phyloP scores from a whole-genome alignment of 2,329 filamentous ascomycete genomes.

The Chrysosporium queenslandicum region DNA sequence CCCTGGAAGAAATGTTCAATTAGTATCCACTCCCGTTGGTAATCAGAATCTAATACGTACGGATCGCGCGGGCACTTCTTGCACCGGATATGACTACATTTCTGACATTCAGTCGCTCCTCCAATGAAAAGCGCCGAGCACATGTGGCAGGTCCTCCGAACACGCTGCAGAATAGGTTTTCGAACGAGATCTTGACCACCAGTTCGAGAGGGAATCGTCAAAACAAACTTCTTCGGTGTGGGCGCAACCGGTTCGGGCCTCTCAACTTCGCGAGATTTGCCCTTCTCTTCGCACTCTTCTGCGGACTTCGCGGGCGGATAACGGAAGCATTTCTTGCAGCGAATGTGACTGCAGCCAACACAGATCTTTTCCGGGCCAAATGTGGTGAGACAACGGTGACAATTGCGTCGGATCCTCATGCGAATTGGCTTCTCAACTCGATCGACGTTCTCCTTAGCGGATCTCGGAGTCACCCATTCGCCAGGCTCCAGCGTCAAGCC shows the following conservation, averaged over 20 bases:
- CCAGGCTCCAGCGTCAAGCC: constrained; percentile 36
- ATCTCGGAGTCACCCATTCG: constrained; percentile 31
- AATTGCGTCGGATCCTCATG: constrained; percentile 48
- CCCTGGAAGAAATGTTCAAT: constrained; percentile 21
- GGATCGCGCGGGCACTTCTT: constrained; percentile 72
- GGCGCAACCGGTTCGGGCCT: constrained; percentile 20
- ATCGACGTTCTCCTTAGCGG: constrained; percentile 24
- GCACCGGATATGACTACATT: constrained; percentile 64
- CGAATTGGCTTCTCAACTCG: constrained; percentile 39
- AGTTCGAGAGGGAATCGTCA: constrained; percentile 51
- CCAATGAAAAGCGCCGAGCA: constrained; percentile 55
- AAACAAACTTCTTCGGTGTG: constrained; percentile 34
- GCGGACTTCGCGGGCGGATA: constrained; percentile 59
- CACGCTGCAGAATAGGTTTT: constrained; percentile 60
- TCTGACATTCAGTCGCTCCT: constrained; percentile 53
- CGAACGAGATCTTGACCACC: constrained; percentile 62
- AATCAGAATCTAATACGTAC: constrained; percentile 41
- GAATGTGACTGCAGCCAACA: constrained; percentile 62
- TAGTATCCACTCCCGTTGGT: constrained; percentile 1
- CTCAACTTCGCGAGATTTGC: constrained; percentile 18
- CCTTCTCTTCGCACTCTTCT: constrained; percentile 44
- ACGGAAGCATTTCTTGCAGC: constrained; percentile 71
- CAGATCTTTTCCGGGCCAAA: constrained; percentile 68
- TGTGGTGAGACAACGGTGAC: constrained; percentile 66
- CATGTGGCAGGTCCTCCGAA: constrained; percentile 66